Evolutionary conservation across 1,284 basidiomycete species (phyloP).

Genomic region (Leccinum angustisporum): DNA sequence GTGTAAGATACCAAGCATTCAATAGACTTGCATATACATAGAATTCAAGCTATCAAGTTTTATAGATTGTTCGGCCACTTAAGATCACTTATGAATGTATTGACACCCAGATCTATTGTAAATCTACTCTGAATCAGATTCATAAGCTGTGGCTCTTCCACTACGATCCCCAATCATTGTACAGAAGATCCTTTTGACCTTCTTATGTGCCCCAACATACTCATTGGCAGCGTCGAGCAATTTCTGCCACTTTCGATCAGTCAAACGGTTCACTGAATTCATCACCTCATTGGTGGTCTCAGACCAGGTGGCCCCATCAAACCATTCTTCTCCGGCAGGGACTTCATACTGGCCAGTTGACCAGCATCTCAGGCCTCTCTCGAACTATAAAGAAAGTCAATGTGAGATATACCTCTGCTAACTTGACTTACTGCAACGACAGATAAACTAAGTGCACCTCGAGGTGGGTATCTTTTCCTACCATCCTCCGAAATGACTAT

Average conservation of each 20-base stretch:
- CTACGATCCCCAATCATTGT: not conserved
- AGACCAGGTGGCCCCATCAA: not conserved
- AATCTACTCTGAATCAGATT: not conserved
- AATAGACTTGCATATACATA: too few species aligned
- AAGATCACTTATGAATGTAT: too few species aligned
- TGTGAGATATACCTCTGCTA: not conserved
- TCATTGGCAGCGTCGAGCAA: not conserved
- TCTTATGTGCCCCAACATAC: not conserved
- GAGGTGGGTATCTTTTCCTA: not conserved
- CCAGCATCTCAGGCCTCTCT: constrained; percentile 1
- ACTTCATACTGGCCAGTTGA: not conserved
- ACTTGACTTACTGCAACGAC: not conserved
- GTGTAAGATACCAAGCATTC: too few species aligned
- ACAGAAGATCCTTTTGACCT: not conserved
- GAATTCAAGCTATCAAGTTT: too few species aligned
- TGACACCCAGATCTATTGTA: too few species aligned
- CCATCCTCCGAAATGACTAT: not conserved
- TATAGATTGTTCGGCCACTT: too few species aligned
- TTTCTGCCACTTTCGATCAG: not conserved
- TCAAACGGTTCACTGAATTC: not conserved
- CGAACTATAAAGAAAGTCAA: not conserved
- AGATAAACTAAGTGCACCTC: not conserved
- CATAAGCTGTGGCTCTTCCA: not conserved
- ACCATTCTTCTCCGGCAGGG: not conserved
- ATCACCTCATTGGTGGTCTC: not conserved